Percentiles rank a stretch among this genome's conserved stretches.
phyloP scores from a whole-genome alignment of 768 basidiomycete genomes.

The Boletus reticulatus region DNA sequence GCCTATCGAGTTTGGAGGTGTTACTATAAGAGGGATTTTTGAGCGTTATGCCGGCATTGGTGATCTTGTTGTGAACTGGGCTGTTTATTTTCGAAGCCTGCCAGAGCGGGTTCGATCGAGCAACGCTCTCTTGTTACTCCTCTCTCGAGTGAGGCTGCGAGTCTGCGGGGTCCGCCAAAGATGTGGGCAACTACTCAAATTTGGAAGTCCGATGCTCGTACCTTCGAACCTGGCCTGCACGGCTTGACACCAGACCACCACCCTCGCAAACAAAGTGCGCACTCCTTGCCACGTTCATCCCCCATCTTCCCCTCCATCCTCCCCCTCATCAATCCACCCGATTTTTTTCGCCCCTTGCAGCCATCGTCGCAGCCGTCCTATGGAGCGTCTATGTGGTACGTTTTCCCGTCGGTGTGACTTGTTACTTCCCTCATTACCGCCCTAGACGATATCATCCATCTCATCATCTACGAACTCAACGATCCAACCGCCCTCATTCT shows the following conservation, averaged over 20 bases:
- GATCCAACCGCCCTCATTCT: slow-evolving; percentile 61
- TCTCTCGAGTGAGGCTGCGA: slow-evolving; percentile 11
- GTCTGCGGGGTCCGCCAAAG: slow-evolving; percentile 30
- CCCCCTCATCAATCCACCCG: neutral
- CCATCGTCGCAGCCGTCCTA: no score
- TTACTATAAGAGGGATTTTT: slow-evolving; percentile 43
- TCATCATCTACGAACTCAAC: slow-evolving; percentile 69
- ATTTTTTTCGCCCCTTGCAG: neutral
- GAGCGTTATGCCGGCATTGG: slow-evolving; percentile 34
- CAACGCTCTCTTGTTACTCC: no score
- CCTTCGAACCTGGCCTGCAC: slow-evolving; percentile 29
- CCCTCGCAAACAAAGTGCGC: slow-evolving; percentile 32
- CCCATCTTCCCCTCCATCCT: neutral
- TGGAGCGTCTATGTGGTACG: slow-evolving; percentile 64
- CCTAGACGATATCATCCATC: slow-evolving; percentile 63
- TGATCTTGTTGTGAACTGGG: slow-evolving; percentile 13
- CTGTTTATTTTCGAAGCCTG: neutral
- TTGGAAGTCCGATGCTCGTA: slow-evolving; percentile 37
- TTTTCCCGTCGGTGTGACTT: slow-evolving; percentile 17
- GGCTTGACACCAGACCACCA: slow-evolving; percentile 35
- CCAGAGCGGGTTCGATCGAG: neutral
- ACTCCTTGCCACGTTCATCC: slow-evolving; percentile 3
- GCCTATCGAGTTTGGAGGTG: slow-evolving; percentile 68
- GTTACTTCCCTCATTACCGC: slow-evolving; percentile 7
- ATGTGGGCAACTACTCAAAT: slow-evolving; percentile 29